A percentile compares a stretch with the other conserved stretches of the same genome.
These are phyloP conservation scores for Mortierella sp. DNA, from an alignment of 371 early-diverging fungal genomes.

Conservation along the genomic window DNA sequence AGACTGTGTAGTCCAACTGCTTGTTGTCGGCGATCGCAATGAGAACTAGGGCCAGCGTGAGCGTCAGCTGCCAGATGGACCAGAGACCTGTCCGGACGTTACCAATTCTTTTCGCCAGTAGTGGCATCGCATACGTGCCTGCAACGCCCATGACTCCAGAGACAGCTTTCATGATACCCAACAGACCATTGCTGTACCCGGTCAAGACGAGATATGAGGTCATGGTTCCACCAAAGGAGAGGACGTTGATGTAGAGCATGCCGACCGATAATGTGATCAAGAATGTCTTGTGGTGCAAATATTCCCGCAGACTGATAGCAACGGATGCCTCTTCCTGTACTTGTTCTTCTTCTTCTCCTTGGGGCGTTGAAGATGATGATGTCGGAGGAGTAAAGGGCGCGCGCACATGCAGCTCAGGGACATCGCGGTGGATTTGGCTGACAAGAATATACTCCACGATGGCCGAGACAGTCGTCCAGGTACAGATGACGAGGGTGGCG, in stretches of 20 bases:
- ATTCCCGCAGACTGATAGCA: conserved; percentile 20
- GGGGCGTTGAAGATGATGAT: too few relatives aligned
- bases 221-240: conserved; percentile 48
- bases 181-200: conserved; percentile 35
- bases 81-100: conserved; percentile 41
- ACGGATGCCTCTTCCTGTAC: conserved; percentile 6
- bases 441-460: conserved; percentile 27
- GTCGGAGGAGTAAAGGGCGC: conserved; percentile 16
- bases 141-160: conserved; percentile 32
- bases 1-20: background rate
- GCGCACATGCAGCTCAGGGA: conserved; percentile 15
- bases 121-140: conserved; percentile 23
- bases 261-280: conserved; percentile 26
- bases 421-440: conserved; percentile 40
- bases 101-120: conserved; percentile 28
- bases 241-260: conserved; percentile 42
- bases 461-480: conserved; percentile 34
- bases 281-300: conserved; percentile 37
- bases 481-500: conserved; percentile 20
- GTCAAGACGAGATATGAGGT: conserved; percentile 33
- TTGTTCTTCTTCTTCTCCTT: too few relatives aligned
- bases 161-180: conserved; percentile 42
- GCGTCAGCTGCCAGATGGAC: conserved; percentile 36
- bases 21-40: conserved; percentile 17
- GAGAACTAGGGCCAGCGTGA: conserved; percentile 18